Conservation (phyloP, 148 eudicot species). For the Arbutus unedo region DNA sequence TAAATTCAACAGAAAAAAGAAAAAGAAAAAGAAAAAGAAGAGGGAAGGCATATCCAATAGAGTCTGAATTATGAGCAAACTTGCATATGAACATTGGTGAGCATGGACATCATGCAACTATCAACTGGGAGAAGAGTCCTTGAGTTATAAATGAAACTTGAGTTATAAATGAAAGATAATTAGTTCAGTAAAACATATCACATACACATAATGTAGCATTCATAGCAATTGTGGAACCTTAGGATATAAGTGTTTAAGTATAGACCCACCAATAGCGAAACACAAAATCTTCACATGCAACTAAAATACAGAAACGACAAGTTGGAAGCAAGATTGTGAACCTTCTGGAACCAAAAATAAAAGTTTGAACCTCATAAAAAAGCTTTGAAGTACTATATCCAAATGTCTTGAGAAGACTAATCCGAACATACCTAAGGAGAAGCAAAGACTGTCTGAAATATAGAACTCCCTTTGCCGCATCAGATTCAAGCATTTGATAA, state of each 20-base stretch:
- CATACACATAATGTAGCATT: background rate
- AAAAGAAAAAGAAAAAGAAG: background rate
- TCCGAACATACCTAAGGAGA: constrained; percentile 59
- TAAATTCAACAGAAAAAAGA: background rate
- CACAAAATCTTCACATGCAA: background rate
- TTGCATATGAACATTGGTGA: background rate
- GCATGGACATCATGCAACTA: background rate
- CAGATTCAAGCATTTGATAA: constrained; percentile 92
- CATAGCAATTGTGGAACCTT: background rate
- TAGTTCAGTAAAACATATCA: background rate
- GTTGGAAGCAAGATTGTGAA: background rate
- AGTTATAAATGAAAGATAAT: background rate
- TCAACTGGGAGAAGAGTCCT: background rate
- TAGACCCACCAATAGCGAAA: background rate
- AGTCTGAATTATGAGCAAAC: background rate
- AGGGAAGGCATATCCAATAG: background rate
- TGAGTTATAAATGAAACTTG: background rate
- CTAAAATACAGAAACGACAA: background rate
- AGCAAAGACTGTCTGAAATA: constrained; percentile 91
- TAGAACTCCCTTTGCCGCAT: constrained; percentile 82
- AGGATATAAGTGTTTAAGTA: background rate
- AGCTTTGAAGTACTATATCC: background rate
- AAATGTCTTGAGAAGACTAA: background rate
- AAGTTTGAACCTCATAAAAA: background rate
- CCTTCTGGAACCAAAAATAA: background rate